Evolutionary conservation across 148 eudicot species (phyloP), one percentile per base, ranked within the genome.

Genomic region (Silene latifolia): DNA sequence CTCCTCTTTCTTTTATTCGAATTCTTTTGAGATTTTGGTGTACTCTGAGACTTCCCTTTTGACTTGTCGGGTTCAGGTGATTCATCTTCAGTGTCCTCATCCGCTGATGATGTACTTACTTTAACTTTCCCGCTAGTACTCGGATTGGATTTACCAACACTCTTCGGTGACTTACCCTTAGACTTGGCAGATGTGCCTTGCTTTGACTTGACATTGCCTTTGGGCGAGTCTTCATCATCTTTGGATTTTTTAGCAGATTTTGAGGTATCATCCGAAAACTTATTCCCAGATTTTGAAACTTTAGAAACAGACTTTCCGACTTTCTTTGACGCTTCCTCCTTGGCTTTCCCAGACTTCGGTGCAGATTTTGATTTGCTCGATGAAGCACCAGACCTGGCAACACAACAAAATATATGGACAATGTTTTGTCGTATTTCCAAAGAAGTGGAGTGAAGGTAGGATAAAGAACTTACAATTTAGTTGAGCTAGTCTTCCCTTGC

Each of bases 351-450:
- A 46, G 78, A 77, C 74, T 81, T 77, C 71, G 87, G 72, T 32
- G 80, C 13, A 25, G 79, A 81, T 82, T 86, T 88, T 61, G 76
- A 75, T 76, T 86, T 92, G 83, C 90, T 83, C 73, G 86, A 84
- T 21, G 86, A 79, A 69, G 84, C 77, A 54, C 72, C 84, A 4
- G 66, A 69, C 83, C 80, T 81, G 66, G 70, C 8, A 48, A 21
- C 39, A 39, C 7, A 62, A 2, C 3, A 58, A 58, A n/a, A 57
- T 47, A 15, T 70, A 18, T 54, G 42, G 9, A 18, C 0, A 20
- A 63, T 27, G 19, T 20, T 32, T 32, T 3, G 24, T 42, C 25
- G 12, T 68, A 68, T 68, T 8, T 47, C 4, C 6, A 53, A 8
- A n/a, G 23, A 20, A 4, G 25, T 18, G 21, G 35, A n/a, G 63